phyloP scores from a whole-genome alignment of 805 yeast genomes.

The Diddensiella santjacobensis region DNA sequence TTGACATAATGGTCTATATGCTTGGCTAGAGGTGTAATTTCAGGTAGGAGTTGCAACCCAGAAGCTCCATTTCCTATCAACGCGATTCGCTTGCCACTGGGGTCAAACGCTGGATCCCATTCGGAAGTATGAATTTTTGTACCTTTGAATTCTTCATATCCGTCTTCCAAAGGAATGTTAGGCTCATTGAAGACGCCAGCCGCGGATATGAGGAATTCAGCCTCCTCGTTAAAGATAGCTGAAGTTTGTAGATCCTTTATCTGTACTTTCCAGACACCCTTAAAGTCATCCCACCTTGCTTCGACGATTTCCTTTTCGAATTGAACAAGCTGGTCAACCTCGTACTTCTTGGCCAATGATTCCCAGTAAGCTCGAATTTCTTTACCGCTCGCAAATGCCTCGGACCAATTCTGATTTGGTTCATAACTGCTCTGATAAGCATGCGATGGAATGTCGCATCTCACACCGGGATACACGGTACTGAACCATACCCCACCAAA shows the following conservation, averaged over 20 bases:
- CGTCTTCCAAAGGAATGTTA: constrained; percentile 29
- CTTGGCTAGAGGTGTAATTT: constrained; percentile 23
- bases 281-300: constrained; percentile 24
- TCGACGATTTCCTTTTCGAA: constrained; percentile 20
- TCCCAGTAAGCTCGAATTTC: constrained; percentile 27
- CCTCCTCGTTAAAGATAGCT: constrained; percentile 19
- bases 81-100: constrained; percentile 29
- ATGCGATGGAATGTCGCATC: constrained; percentile 29
- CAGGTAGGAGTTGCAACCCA: constrained; percentile 34
- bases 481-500: constrained; percentile 31
- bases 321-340: constrained; percentile 21
- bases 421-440: constrained; percentile 28
- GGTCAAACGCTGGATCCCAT: constrained; percentile 30
- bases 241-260: constrained; percentile 13
- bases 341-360: constrained; percentile 24
- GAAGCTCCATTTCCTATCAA: constrained; percentile 37
- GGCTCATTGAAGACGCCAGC: constrained; percentile 29
- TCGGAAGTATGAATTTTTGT: constrained; percentile 31
- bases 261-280: constrained; percentile 15
- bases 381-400: constrained; percentile 23
- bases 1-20: constrained; percentile 23
- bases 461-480: constrained; percentile 27
- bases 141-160: constrained; percentile 31
- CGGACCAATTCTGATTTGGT: constrained; percentile 29
- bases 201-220: constrained; percentile 26